Base-by-base conservation (phyloP, 2,329 filamentous ascomycete genomes). In the Fusarium denticulatum region DNA sequence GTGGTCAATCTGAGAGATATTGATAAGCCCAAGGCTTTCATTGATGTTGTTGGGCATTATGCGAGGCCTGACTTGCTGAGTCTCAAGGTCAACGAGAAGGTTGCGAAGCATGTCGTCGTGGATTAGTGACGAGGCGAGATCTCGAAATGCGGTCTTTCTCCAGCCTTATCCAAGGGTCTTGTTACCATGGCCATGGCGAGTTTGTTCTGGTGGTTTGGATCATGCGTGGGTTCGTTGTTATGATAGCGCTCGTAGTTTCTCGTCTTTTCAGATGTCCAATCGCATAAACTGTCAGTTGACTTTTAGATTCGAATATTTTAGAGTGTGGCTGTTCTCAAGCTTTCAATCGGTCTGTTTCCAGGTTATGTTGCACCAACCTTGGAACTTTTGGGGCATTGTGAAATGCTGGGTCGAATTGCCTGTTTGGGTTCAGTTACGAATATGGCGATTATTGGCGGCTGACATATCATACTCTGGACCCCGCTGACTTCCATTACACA, bases 31-130 rank as follows among this genome's bases (percentile, higher is more conserved):
- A 55, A 60, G 26, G 46, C 57, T 32, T 60, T 60, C 26, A 55
- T 60, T 18, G 57, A 60, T 5, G 57, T 60, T 26, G 46, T 60
- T n/a, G 57, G 57, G 7, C 57, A 60, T 55, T 60, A 60, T 32
- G 46, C 57, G 14, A 46, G 57, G 1, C 57, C 57, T 18, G 57
- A 60, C 24, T 13, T 60, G n/a, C 57, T 55, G 4, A 55, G 57
- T 14, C 57, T 60, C 10, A 60, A 53, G 46, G 57, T 60, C 10
- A 55, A 60, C 26, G n/a, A 55, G 14, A 60, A 60, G n/a, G 45
- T 55, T 13, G 57, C 57, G 5, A 55, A 60, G 10, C 57, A 60
- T 55, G 46, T 60, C 24, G 11, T 55, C 14, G 22, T 49, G 5
- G 42, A 59, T 26, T 37, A 59, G 40, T 39, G 24, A 13, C 18